Evolutionary conservation across 2,329 filamentous ascomycete species (phyloP), one percentile per base, ranked within the genome.

Genomic region (Emericellopsis cladophorae): DNA sequence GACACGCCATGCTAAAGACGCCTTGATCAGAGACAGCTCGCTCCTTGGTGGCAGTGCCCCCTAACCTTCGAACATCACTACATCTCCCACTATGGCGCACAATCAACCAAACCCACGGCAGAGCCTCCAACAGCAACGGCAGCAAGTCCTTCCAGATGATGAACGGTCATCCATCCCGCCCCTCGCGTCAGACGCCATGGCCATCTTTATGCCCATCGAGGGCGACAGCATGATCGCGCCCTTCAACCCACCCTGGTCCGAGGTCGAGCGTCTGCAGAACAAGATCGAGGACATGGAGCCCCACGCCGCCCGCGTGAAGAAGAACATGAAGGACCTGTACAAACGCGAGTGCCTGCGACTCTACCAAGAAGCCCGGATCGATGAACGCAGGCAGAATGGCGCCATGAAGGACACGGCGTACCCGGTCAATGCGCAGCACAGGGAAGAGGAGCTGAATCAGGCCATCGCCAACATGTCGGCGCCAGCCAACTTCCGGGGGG

Each of bases 141-240:
- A 36, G 36, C 41, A 6, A 26, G 31, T 12, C n/a, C 31, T 16
- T 8, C 29, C 21, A 38, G 29, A 49, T 3, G 18, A 21, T 35
- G 32, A 35, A 15, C 9, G 36, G 46, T 42, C 12, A 15, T 29
- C 44, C 22, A 45, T 50, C 39, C 52, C 51, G 4, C 29, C 23
- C 0, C 49, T 61, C 31, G 44, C 32, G 12, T 42, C 46, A 41
- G 47, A 57, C 42, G 44, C 50, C 4, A 48, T 54, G 5, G 48
- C 53, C 43, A 57, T 65, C 36, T 65, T 62, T 47, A 53, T 57
- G 22, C 56, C 59, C 22, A 49, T 64, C 14, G 36, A 43, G 5
- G 40, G 45, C 12, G 47, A 53, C 8, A 46, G 52, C 34, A 48
- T 55, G 39, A 44, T 49, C 35, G 42, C 43, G 2, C 44, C 49